Evolutionary conservation across 2,329 filamentous ascomycete species (phyloP).

Genomic region (Aspergillus sojae): DNA sequence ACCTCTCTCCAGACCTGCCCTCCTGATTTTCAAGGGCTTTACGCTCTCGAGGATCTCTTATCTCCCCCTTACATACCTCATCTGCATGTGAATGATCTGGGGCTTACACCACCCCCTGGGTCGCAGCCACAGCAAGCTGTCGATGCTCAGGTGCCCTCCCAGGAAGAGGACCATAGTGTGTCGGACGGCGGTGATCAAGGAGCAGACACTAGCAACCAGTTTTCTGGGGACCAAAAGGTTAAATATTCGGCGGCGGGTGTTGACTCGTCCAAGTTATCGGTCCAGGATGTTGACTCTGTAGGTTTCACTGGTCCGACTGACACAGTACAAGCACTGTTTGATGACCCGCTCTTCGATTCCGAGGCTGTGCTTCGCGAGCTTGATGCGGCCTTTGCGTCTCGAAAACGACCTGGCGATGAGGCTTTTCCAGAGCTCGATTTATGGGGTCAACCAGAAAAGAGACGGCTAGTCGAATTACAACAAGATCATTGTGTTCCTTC

Average conservation of each 20-base stretch:
- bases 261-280: background rate
- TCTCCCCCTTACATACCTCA: conserved; percentile 22
- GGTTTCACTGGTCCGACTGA: background rate
- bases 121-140: conserved; percentile 31
- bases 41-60: conserved; percentile 25
- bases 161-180: conserved; percentile 13
- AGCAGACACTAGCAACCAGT: background rate
- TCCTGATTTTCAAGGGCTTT: conserved; percentile 21
- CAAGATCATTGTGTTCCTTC: conserved; percentile 10
- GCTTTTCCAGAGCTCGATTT: conserved; percentile 21
- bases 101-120: conserved; percentile 48
- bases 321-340: conserved; percentile 14
- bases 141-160: conserved; percentile 12
- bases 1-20: conserved; percentile 34
- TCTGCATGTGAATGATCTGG: conserved; percentile 40
- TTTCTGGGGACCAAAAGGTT: background rate
- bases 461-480: conserved; percentile 14
- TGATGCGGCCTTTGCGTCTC: conserved; percentile 17
- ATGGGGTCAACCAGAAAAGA: conserved; percentile 23
- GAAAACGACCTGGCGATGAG: conserved; percentile 28
- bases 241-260: background rate
- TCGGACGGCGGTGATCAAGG: conserved; percentile 2
- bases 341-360: conserved; percentile 24
- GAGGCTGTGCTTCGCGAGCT: conserved; percentile 23
- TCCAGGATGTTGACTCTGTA: background rate